Evolutionary conservation across 1,284 basidiomycete genomes (phyloP).

Genomic region (Earliella scabrosa): DNA sequence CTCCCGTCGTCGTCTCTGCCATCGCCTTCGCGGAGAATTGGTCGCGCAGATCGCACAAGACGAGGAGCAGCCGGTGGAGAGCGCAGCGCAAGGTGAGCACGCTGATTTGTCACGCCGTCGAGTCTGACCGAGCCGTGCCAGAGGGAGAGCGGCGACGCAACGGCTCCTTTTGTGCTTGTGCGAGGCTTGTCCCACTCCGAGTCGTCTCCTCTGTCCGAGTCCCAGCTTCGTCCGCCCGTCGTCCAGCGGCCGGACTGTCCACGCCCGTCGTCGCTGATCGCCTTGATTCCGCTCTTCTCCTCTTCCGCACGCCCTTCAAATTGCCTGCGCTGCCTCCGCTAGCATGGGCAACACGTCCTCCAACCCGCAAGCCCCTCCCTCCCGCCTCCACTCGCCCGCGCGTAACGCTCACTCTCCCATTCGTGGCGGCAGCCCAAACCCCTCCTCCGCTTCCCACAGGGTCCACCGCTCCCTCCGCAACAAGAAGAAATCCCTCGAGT

Average conservation of each 20-base stretch:
- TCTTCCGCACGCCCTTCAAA: constrained; percentile 13
- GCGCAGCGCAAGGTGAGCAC: not conserved
- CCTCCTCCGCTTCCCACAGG: constrained; percentile 29
- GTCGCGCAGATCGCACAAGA: constrained; percentile 14
- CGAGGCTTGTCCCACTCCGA: not conserved
- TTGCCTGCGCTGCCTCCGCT: constrained; percentile 20
- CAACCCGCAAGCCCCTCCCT: constrained; percentile 30
- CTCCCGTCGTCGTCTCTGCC: not conserved
- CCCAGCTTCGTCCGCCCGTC: constrained; percentile 1
- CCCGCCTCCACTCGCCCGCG: constrained; percentile 27
- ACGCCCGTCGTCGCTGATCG: constrained; percentile 22
- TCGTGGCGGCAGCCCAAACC: constrained; percentile 33
- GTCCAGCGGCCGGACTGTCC: constrained; percentile 1
- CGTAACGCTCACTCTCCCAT: constrained; percentile 28
- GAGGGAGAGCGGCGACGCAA: constrained; percentile 13
- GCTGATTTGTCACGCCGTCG: constrained; percentile 1
- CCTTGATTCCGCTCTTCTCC: constrained; percentile 19
- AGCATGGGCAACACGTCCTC: constrained; percentile 42
- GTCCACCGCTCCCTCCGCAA: constrained; percentile 58
- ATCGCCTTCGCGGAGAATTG: constrained; percentile 2
- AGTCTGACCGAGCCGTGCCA: constrained; percentile 3
- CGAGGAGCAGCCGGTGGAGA: not conserved
- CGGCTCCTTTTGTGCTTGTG: constrained; percentile 13
- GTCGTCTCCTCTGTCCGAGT: too few relatives aligned
- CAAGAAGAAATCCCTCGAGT: constrained; percentile 77